These are phyloP conservation scores for Kalmusia sp. DNA, from an alignment of 2,329 filamentous ascomycete genomes.

Conservation along the genomic window DNA sequence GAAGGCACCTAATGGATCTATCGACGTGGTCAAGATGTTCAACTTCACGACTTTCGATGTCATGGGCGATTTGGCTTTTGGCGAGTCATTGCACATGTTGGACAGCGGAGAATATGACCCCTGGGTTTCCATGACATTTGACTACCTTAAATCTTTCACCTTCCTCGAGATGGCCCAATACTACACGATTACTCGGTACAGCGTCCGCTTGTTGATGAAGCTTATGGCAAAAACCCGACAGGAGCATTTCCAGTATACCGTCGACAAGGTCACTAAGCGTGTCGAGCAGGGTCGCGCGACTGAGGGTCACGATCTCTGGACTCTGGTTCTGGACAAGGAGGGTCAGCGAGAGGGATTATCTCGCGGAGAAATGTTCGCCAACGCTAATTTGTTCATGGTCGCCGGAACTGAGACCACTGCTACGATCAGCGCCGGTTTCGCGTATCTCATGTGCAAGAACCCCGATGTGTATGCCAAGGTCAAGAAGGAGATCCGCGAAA, in stretches of 20 bases:
- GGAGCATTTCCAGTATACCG: slow-evolving; percentile 27
- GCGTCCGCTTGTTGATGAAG: slow-evolving; percentile 10
- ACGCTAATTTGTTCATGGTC: slow-evolving; percentile 47
- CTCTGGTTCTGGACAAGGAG: slow-evolving; percentile 45
- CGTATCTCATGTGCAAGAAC: slow-evolving; percentile 43
- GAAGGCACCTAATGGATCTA: slow-evolving; percentile 39
- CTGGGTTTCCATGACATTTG: slow-evolving; percentile 42
- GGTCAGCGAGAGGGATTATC: slow-evolving; percentile 24
- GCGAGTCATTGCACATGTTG: slow-evolving; percentile 40
- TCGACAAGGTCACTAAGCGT: slow-evolving; percentile 35
- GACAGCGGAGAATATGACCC: slow-evolving; percentile 34
- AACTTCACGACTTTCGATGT: slow-evolving; percentile 45
- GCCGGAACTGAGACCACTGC: slow-evolving; percentile 57
- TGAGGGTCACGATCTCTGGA: slow-evolving; percentile 49
- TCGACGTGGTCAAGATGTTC: slow-evolving; percentile 43
- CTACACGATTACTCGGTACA: slow-evolving; percentile 15
- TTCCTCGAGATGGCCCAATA: slow-evolving; percentile 13
- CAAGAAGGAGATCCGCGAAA: slow-evolving; percentile 33
- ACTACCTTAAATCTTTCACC: slow-evolving; percentile 20
- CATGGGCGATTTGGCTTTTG: slow-evolving; percentile 43
- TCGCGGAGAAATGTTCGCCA: slow-evolving; percentile 48
- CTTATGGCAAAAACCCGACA: slow-evolving; percentile 17
- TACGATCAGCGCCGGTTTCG: slow-evolving; percentile 48
- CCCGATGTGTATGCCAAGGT: slow-evolving; percentile 33
- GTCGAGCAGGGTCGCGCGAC: slow-evolving; percentile 32